Conservation (phyloP, 179 eudicot genomes). For the Vitellaria paradoxa region DNA sequence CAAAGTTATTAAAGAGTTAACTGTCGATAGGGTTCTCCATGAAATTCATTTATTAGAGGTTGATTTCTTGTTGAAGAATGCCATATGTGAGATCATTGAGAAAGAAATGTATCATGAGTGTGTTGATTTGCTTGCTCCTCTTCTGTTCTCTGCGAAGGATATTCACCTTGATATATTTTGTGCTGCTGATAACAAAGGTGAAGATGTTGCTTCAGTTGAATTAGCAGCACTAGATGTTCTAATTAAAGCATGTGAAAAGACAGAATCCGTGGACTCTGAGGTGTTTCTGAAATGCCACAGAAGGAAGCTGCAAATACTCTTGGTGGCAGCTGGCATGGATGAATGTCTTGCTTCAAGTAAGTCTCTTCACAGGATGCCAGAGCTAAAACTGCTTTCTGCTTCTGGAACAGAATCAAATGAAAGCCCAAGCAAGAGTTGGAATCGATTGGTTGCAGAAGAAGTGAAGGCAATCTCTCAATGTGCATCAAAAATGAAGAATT, state of each 20-base stretch:
- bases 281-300: constrained; percentile 71
- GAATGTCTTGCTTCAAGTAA: constrained; percentile 42
- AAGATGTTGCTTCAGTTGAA: constrained; percentile 62
- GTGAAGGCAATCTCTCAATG: constrained; percentile 82
- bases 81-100: constrained; percentile 62
- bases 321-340: constrained; percentile 72
- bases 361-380: constrained; percentile 25
- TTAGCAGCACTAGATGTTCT: constrained; percentile 67
- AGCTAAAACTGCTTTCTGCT: constrained; percentile 29
- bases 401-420: constrained; percentile 51
- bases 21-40: constrained; percentile 62
- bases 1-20: constrained; percentile 60
- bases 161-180: constrained; percentile 43
- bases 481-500: constrained; percentile 66
- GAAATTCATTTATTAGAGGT: constrained; percentile 80
- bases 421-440: constrained; percentile 39
- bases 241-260: constrained; percentile 70
- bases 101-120: constrained; percentile 66
- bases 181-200: constrained; percentile 37
- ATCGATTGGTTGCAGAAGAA: constrained; percentile 62
- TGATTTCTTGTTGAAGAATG: constrained; percentile 64
- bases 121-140: constrained; percentile 70
- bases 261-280: constrained; percentile 50
- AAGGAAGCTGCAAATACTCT: constrained; percentile 77
- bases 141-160: constrained; percentile 57